Evolutionary conservation across 2,329 filamentous ascomycete genomes (phyloP).

Genomic region (Colletotrichum sp.): DNA sequence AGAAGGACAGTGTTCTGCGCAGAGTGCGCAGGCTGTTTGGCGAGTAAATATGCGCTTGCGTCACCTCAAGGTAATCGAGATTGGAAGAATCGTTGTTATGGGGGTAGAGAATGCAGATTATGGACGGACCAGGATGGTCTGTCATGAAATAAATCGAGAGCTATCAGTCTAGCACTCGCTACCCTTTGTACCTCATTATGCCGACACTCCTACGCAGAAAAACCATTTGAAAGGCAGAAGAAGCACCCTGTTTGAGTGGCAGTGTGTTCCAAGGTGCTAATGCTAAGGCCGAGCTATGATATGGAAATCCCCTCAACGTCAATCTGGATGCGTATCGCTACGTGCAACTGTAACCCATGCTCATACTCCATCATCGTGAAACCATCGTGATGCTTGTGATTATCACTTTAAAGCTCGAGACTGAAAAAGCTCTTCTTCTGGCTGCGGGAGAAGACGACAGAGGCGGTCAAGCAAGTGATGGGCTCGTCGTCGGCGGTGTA

Average conservation of each 20-base stretch:
- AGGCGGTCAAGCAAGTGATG: slow-evolving; percentile 87
- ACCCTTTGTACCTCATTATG: slow-evolving; percentile 19
- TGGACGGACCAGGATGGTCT: background rate
- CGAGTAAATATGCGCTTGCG: slow-evolving; percentile 55
- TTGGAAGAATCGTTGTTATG: background rate
- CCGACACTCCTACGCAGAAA: slow-evolving; percentile 17
- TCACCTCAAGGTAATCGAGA: background rate
- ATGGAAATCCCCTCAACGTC: background rate
- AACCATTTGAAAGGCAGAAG: background rate
- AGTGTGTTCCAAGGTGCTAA: slow-evolving; percentile 1
- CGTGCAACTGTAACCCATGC: slow-evolving; percentile 13
- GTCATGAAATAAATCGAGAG: slow-evolving; percentile 9
- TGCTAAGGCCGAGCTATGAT: slow-evolving; percentile 18
- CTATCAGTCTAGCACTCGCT: slow-evolving; percentile 11
- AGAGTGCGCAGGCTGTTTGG: slow-evolving; percentile 74
- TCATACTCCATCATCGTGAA: slow-evolving; percentile 15
- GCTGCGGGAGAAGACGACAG: slow-evolving; percentile 62
- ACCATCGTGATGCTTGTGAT: background rate
- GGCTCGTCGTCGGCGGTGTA: slow-evolving; percentile 73
- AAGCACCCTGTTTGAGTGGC: background rate
- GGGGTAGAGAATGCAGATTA: background rate
- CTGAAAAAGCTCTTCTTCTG: slow-evolving; percentile 39
- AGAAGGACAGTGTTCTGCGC: slow-evolving; percentile 97
- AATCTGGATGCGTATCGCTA: slow-evolving; percentile 10
- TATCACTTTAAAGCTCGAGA: slow-evolving; percentile 41